A percentile compares a stretch with the other conserved stretches of the same genome.
Evolutionary conservation across 2,329 filamentous ascomycete species (phyloP).

Genomic region (Lachnellula willkommii): DNA sequence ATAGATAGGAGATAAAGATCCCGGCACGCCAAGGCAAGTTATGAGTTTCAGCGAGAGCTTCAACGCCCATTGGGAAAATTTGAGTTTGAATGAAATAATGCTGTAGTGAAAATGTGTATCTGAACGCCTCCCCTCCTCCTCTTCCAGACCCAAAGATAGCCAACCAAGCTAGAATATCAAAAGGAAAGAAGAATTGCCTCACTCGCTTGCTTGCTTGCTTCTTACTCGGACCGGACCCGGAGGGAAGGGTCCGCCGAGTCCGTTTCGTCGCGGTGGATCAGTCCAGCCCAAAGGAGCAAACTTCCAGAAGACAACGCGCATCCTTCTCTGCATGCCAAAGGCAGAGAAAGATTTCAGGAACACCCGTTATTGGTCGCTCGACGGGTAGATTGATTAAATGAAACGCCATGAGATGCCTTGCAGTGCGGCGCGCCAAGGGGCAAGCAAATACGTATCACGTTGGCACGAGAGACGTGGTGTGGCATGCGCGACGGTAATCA

Average conservation of each 20-base stretch:
- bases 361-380: not conserved
- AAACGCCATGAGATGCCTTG: not conserved
- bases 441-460: not conserved
- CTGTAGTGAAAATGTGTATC: not conserved
- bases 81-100: too few species aligned
- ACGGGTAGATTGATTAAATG: not conserved
- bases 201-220: too few species aligned
- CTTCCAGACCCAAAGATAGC: not conserved
- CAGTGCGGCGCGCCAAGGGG: not conserved
- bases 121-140: not conserved
- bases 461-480: not conserved
- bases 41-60: not conserved
- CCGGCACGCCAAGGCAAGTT: too few species aligned
- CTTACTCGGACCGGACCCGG: too few species aligned
- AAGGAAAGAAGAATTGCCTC: too few species aligned
- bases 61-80: not conserved
- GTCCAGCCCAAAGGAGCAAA: not conserved
- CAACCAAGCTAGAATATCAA: too few species aligned
- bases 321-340: conserved; percentile 2
- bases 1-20: too few species aligned
- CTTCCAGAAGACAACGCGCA: conserved; percentile 3
- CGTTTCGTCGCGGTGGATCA: too few species aligned
- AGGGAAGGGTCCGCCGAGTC: not conserved
- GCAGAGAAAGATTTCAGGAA: not conserved
- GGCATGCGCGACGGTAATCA: not conserved